Conservation (phyloP, 495 filamentous ascomycete species). For the Xylaria curta region DNA sequence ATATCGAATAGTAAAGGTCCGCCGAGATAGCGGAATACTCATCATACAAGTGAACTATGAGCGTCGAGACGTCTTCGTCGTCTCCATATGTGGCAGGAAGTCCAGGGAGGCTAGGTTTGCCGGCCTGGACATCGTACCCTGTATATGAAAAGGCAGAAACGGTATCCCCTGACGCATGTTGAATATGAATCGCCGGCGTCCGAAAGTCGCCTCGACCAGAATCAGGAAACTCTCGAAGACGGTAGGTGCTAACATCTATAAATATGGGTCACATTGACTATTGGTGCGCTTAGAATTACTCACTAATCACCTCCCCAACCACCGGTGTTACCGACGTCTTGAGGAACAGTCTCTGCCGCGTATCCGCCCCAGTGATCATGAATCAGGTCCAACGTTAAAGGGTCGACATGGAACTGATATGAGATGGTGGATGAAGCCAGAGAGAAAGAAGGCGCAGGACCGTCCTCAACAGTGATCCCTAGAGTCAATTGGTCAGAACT, state of each 20-base stretch:
- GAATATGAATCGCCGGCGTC: slow-evolving; percentile 59
- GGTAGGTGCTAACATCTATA: slow-evolving; percentile 38
- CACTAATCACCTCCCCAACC: slow-evolving; percentile 53
- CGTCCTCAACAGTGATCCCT: slow-evolving; percentile 54
- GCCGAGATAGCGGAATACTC: slow-evolving; percentile 56
- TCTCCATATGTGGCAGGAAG: slow-evolving; percentile 58
- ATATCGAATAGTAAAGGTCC: slow-evolving; percentile 61
- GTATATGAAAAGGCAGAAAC: slow-evolving; percentile 57
- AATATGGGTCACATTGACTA: not conserved
- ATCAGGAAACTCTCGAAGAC: slow-evolving; percentile 62
- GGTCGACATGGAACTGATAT: slow-evolving; percentile 62
- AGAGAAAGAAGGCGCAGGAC: slow-evolving; percentile 49
- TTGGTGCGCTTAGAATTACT: not conserved
- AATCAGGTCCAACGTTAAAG: slow-evolving; percentile 53
- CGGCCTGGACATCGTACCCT: slow-evolving; percentile 49
- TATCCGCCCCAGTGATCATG: slow-evolving; percentile 61
- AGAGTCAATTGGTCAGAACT: slow-evolving; percentile 35
- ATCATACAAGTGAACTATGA: slow-evolving; percentile 59
- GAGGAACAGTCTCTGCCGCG: slow-evolving; percentile 47
- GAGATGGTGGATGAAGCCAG: slow-evolving; percentile 57
- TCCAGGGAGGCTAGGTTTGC: slow-evolving; percentile 55
- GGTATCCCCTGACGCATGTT: slow-evolving; percentile 56
- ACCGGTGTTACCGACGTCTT: slow-evolving; percentile 40
- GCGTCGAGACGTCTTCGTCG: slow-evolving; percentile 56
- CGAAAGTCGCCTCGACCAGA: slow-evolving; percentile 62